phyloP scores from a whole-genome alignment of 176 grass and related monocot species.

The Eragrostis nindensis region DNA sequence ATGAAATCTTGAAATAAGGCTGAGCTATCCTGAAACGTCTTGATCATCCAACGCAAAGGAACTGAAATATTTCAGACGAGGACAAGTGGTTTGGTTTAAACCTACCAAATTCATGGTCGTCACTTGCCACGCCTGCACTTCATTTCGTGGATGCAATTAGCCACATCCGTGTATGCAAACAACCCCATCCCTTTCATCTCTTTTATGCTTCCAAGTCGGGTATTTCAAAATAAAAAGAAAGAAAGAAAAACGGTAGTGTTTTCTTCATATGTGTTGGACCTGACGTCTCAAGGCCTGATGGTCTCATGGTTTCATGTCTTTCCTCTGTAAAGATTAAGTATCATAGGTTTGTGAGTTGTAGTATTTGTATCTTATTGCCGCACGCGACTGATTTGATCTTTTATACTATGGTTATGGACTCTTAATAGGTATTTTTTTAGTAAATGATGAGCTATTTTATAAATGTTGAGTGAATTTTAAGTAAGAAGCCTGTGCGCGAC shows the following conservation, averaged over 20 bases:
- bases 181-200: not conserved
- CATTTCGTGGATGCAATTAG: constrained; percentile 28
- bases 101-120: constrained; percentile 24
- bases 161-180: not conserved
- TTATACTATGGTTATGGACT: constrained; percentile 3
- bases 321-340: not conserved
- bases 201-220: constrained; percentile 15
- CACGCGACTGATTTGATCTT: not conserved
- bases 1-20: not conserved
- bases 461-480: constrained; percentile 1
- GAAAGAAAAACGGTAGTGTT: not conserved
- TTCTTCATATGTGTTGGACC: constrained; percentile 33
- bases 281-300: constrained; percentile 13
- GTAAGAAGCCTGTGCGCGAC: not conserved
- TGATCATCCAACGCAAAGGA: constrained; percentile 30
- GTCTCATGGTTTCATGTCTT: constrained; percentile 21
- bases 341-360: not conserved
- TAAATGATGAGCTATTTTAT: not conserved
- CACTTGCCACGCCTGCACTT: constrained; percentile 20
- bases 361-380: not conserved
- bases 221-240: not conserved
- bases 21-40: constrained; percentile 8
- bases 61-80: not conserved
- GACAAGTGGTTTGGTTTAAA: constrained; percentile 12
- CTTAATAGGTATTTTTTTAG: not conserved